Percentiles rank a stretch among this genome's conserved stretches.
Conservation (phyloP, 1,284 basidiomycete genomes). For the Sporisorium reilianum region DNA sequence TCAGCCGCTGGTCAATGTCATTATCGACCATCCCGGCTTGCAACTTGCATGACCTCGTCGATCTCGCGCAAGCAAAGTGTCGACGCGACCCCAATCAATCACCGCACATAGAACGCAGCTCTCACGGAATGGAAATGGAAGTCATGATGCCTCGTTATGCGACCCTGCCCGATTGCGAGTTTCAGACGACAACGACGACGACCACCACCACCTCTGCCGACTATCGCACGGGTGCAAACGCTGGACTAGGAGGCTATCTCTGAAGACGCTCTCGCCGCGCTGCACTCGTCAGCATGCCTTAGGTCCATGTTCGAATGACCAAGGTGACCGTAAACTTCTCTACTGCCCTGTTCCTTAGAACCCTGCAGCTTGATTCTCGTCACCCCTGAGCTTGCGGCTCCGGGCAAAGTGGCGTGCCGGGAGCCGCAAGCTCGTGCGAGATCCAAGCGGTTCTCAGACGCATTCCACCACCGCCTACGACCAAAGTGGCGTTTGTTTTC, state of each 20-base stretch:
- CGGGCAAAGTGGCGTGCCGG: not conserved
- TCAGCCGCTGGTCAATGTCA: conserved; percentile 44
- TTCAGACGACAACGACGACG: not conserved
- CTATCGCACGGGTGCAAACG: not conserved
- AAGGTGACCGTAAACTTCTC: too few relatives aligned
- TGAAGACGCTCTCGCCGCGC: not conserved
- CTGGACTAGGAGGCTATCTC: not conserved
- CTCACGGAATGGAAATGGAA: not conserved
- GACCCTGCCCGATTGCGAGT: not conserved
- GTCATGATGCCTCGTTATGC: not conserved
- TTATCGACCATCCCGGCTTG: conserved; percentile 36
- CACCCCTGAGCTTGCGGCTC: not conserved
- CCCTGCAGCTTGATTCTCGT: not conserved
- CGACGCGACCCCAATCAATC: not conserved
- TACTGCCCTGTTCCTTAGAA: not conserved
- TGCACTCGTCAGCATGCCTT: too few relatives aligned
- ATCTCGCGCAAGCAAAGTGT: not conserved
- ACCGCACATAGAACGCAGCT: not conserved
- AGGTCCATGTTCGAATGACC: too few relatives aligned
- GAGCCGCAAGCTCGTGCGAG: not conserved
- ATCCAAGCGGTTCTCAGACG: not conserved
- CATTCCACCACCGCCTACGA: not conserved
- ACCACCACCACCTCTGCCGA: not conserved
- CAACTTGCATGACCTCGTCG: conserved; percentile 10
- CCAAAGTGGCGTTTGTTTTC: not conserved